Evolutionary conservation across 768 basidiomycete genomes (phyloP).

Genomic region (Termitomyces sp.): DNA sequence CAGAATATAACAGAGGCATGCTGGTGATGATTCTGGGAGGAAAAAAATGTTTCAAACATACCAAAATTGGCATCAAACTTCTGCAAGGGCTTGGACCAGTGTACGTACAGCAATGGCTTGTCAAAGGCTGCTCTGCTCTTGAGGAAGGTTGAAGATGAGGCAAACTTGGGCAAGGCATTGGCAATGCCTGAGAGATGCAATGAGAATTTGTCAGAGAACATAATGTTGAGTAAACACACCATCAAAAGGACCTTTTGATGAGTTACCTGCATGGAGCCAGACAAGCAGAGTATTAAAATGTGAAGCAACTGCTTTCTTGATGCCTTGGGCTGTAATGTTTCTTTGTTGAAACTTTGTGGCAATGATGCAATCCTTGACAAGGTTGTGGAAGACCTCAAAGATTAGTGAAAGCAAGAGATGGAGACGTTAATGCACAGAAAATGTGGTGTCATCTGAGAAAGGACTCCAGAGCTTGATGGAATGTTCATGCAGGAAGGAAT

Average conservation of each 20-base stretch:
- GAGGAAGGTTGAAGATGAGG: slow-evolving; percentile 25
- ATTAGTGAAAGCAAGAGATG: slow-evolving; percentile 15
- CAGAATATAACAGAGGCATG: slow-evolving; percentile 23
- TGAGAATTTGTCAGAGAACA: neutral
- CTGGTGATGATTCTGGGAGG: slow-evolving; percentile 10
- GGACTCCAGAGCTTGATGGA: neutral
- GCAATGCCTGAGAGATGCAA: slow-evolving; percentile 17
- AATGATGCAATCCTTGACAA: slow-evolving; percentile 14
- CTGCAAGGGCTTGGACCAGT: slow-evolving; percentile 26
- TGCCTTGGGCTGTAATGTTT: slow-evolving; percentile 12
- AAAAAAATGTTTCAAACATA: slow-evolving; percentile 19
- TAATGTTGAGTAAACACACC: neutral
- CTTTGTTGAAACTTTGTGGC: slow-evolving; percentile 9
- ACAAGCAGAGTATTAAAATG: slow-evolving; percentile 24
- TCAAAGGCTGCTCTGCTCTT: slow-evolving; percentile 4
- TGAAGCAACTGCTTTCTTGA: slow-evolving; percentile 15
- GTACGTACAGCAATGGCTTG: slow-evolving; percentile 24
- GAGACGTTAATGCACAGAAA: slow-evolving; percentile 20
- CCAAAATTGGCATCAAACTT: slow-evolving; percentile 10
- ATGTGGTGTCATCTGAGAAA: slow-evolving; percentile 6
- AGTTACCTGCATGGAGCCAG: neutral
- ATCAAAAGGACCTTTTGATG: slow-evolving; percentile 3
- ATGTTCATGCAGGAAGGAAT: slow-evolving; percentile 13
- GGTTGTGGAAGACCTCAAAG: slow-evolving; percentile 9
- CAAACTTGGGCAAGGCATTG: slow-evolving; percentile 25